Evolutionary conservation across 495 filamentous ascomycete species (phyloP).

Genomic region (Aspergillus sclerotioniger): DNA sequence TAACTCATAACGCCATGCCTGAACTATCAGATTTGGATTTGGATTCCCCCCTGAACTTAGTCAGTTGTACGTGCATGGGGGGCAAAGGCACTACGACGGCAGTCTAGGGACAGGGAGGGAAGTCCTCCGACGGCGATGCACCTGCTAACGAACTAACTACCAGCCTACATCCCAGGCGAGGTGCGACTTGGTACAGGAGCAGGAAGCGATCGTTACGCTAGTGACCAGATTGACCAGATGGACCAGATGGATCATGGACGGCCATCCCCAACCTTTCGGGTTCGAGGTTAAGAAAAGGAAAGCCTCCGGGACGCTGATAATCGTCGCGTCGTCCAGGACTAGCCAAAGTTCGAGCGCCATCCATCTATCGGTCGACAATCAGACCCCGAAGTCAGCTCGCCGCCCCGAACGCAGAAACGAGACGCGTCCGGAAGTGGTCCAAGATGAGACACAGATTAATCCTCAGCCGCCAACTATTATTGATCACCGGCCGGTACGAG

Average conservation of each 20-base stretch:
- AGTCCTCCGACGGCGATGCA: background rate
- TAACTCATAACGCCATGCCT: constrained; percentile 13
- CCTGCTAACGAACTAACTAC: background rate
- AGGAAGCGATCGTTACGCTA: constrained; percentile 6
- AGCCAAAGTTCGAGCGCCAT: constrained; percentile 1
- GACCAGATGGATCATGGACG: background rate
- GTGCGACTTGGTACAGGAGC: background rate
- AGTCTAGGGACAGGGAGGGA: constrained; percentile 5
- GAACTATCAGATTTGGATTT: constrained; percentile 13
- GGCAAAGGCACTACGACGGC: background rate
- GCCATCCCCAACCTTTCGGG: constrained; percentile 1
- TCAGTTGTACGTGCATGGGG: background rate
- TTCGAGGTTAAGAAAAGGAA: constrained; percentile 3
- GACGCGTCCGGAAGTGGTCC: constrained; percentile 4
- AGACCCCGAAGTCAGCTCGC: background rate
- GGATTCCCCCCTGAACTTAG: constrained; percentile 4
- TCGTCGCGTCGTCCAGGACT: background rate
- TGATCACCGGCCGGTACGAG: background rate
- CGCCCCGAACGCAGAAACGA: constrained; percentile 2
- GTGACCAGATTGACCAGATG: background rate
- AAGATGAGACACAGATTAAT: constrained; percentile 4
- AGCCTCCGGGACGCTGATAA: constrained; percentile 2
- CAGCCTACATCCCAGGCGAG: background rate
- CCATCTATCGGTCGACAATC: constrained; percentile 1
- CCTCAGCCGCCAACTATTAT: background rate